Evolutionary conservation across 2,329 filamentous ascomycete genomes (phyloP).

Genomic region (Epichloe gansuensis): DNA sequence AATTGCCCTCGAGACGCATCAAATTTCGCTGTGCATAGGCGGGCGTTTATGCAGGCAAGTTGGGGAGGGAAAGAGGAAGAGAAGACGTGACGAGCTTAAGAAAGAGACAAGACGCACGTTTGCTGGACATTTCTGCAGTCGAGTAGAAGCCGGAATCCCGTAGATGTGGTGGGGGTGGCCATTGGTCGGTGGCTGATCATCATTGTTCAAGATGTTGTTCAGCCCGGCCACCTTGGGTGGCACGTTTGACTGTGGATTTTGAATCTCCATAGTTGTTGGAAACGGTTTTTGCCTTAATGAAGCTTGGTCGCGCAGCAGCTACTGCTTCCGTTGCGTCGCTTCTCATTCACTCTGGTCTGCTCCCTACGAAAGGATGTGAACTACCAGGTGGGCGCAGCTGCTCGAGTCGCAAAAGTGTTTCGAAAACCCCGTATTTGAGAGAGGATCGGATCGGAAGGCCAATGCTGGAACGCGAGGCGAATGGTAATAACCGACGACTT

Average conservation of each 20-base stretch:
- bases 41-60: no score
- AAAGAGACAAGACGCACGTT: constrained; percentile 21
- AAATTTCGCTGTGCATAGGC: no score
- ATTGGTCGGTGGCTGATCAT: constrained; percentile 17
- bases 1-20: not conserved
- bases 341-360: not conserved
- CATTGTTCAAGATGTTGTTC: constrained; percentile 27
- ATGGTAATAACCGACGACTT: not conserved
- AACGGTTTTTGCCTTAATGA: not conserved
- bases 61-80: constrained; percentile 1
- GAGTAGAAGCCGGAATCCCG: constrained; percentile 33
- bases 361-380: not conserved
- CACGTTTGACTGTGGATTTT: constrained; percentile 8
- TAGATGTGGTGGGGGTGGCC: constrained; percentile 20
- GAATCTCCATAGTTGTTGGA: constrained; percentile 9
- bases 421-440: not conserved
- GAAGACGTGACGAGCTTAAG: not conserved
- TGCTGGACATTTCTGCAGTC: constrained; percentile 30
- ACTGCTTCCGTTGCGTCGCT: not conserved
- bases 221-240: constrained; percentile 24
- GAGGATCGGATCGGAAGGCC: not conserved
- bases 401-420: not conserved
- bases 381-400: not conserved
- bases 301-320: not conserved
- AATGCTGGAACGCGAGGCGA: not conserved